Evolutionary conservation across 129 eudicot genomes (phyloP), one percentile per base, ranked within the genome.

Genomic region (Pseudognaphalium luteoalbum): DNA sequence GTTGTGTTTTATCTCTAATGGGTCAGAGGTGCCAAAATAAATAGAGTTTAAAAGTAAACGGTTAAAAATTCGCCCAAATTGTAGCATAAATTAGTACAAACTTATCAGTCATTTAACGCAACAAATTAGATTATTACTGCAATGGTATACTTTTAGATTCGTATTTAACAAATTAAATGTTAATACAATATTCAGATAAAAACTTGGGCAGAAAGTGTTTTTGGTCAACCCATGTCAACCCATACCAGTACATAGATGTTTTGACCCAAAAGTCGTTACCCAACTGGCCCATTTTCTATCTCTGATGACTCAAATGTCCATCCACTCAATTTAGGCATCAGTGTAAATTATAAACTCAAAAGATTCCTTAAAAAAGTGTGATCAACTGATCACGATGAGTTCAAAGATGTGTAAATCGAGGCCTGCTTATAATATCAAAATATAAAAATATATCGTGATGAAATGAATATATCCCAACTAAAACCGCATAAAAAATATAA

Each of bases 1-100:
- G 70, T 25, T 74, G 42, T 47, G 61, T 61, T 44, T 44, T 44
- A 16, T 74, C 50, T 62, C 42, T 63, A 63, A 17, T 9, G 6
- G 70, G 30, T 62, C 70, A 44, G 42, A 28, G 12, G 41, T 19
- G 37, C 44, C 29, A 35, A 41, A 8, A 33, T 14, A 56, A 51
- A 22, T 41, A 57, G 6, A 21, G 12, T 34, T 3, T 58, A 33
- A 5, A 37, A 2, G 8, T 9, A 20, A 51, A 35, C 8, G 0
- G 35, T 15, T 57, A 19, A 25, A 34, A 33, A 54, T 44, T 20
- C 11, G 16, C 65, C 17, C 6, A 32, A 71, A 54, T 17, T 2
- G 35, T 73, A 33, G 33, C 41, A n/a, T 52, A 52, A 12, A 51
- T 56, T 19, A 35, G 35, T 10, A 33, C 51, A 71, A 30, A 22